Evolutionary conservation across 768 basidiomycete species (phyloP), one percentile per base, ranked within the genome.

Genomic region (Lentinus brumalis): DNA sequence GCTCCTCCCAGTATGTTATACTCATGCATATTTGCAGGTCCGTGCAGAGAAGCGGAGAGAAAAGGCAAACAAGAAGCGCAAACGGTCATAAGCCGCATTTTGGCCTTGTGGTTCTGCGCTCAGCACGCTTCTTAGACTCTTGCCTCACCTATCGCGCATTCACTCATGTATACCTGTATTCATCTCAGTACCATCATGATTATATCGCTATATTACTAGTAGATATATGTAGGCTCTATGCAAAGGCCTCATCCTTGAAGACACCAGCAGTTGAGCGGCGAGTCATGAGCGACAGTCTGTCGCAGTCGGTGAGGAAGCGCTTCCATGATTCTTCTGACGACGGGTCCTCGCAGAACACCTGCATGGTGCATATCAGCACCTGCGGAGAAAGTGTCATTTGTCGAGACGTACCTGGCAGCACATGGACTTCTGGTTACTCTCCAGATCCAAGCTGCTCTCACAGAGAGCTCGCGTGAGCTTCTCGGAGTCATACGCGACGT

Each of bases 1-100:
- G 4, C 53, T 40, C 44, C 53, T 50, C n/a, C n/a, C 39, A 14
- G n/a, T 18, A n/a, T 39, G 41, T 10, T 16, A 5, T 60, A 4
- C 44, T 49, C 50, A 57, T 32, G 8, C 3, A 3, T 53, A 44
- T 39, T 56, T 44, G 50, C 66, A 96, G 92, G 75, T 91, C n/a
- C 86, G 92, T 32, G 93, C 92, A 4, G 82, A 85, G 73, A 96
- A 92, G 76, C 82, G 90, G 53, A 84, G 78, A 70, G 92, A 91
- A 58, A 94, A 90, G 72, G 85, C 85, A 15, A 83, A 76, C 63
- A 88, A 88, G 74, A 86, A 83, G 71, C 79, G 83, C 53, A 81
- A 76, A 66, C 80, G 75, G 65, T 68, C 72, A 49, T 80, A 72
- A 59, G 2, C 32, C n/a, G 4, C 5, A 42, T 49, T 26, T 26